A percentile compares a stretch with the other conserved stretches of the same genome.
These are phyloP conservation scores for Lachnellula hyalina DNA, from an alignment of 2,329 filamentous ascomycete species.

Conservation along the genomic window DNA sequence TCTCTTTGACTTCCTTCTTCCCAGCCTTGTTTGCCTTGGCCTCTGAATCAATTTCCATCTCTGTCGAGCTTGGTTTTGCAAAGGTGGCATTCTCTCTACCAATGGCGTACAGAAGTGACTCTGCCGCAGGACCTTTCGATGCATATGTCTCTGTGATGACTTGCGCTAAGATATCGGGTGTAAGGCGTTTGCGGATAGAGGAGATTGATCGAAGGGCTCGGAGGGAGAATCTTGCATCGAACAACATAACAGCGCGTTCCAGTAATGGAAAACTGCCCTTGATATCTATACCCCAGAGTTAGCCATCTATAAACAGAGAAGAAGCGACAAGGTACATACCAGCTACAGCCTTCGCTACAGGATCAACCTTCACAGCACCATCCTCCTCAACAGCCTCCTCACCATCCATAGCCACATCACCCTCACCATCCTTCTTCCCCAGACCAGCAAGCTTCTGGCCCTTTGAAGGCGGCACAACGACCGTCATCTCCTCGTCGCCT, in stretches of 20 bases:
- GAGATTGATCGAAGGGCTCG: slow-evolving; percentile 93
- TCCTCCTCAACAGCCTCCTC: slow-evolving; percentile 24
- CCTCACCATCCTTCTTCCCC: slow-evolving; percentile 56
- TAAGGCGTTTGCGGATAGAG: slow-evolving; percentile 86
- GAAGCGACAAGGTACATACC: slow-evolving; percentile 41
- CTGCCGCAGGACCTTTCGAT: slow-evolving; percentile 53
- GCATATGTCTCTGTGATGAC: slow-evolving; percentile 78
- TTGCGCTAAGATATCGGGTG: slow-evolving; percentile 72
- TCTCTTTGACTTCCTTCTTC: slow-evolving; percentile 66
- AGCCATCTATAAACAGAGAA: slow-evolving; percentile 13
- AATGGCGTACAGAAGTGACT: slow-evolving; percentile 65
- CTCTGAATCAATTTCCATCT: slow-evolving; percentile 71
- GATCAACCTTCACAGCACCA: slow-evolving; percentile 53
- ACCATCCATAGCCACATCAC: slow-evolving; percentile 67
- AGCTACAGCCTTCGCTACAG: slow-evolving; percentile 53
- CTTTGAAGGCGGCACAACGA: slow-evolving; percentile 72
- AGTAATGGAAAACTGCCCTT: slow-evolving; percentile 89
- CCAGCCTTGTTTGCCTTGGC: slow-evolving; percentile 50
- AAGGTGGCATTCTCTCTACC: slow-evolving; percentile 62
- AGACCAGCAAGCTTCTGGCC: slow-evolving; percentile 52
- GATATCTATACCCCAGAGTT: slow-evolving; percentile 60
- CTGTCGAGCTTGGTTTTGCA: slow-evolving; percentile 48
- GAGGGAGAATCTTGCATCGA: slow-evolving; percentile 92
- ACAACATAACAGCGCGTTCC: slow-evolving; percentile 85
- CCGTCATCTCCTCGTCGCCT: slow-evolving; percentile 74